Percentiles rank a stretch among this genome's conserved stretches.
phyloP scores from a whole-genome alignment of 768 basidiomycete genomes.

The Pleurotus ostreatus region DNA sequence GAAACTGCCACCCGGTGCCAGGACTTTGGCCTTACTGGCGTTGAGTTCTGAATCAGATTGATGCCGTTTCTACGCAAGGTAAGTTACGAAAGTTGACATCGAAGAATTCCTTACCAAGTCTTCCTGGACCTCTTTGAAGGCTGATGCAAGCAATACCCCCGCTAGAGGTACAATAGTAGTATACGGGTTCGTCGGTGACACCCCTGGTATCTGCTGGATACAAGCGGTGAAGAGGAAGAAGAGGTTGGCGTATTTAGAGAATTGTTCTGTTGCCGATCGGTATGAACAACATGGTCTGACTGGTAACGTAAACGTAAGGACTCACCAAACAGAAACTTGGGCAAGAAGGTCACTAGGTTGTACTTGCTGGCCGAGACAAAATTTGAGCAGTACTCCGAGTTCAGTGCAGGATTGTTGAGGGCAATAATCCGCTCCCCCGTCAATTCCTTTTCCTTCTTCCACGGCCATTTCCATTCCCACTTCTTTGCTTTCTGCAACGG shows the following conservation, averaged over 20 bases:
- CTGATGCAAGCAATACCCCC: conserved; percentile 87
- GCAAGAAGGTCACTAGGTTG: conserved; percentile 79
- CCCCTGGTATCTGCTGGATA: conserved; percentile 97
- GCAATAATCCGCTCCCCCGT: conserved; percentile 76
- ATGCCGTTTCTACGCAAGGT: conserved; percentile 76
- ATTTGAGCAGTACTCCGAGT: conserved; percentile 71
- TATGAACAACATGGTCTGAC: too few relatives aligned
- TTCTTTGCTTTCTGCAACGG: conserved; percentile 21
- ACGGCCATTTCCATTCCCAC: conserved; percentile 77
- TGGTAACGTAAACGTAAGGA: conserved; percentile 7
- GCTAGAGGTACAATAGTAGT: conserved; percentile 92
- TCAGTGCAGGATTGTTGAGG: conserved; percentile 71
- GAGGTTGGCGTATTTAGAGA: conserved; percentile 96
- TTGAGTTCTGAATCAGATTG: conserved; percentile 93
- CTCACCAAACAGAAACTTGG: conserved; percentile 90
- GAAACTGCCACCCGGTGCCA: conserved; percentile 62
- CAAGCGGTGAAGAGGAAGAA: conserved; percentile 98
- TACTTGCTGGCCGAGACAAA: conserved; percentile 95
- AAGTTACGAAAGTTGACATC: conserved; percentile 1
- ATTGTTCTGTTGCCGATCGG: conserved; percentile 65
- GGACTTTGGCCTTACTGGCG: conserved; percentile 72
- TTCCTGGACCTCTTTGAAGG: conserved; percentile 94
- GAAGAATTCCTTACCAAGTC: conserved; percentile 63
- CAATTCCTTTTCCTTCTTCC: conserved; percentile 64
- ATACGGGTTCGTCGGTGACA: conserved; percentile 92